Evolutionary conservation across 805 yeast species (phyloP).

Genomic region (Ogataea philodendri): DNA sequence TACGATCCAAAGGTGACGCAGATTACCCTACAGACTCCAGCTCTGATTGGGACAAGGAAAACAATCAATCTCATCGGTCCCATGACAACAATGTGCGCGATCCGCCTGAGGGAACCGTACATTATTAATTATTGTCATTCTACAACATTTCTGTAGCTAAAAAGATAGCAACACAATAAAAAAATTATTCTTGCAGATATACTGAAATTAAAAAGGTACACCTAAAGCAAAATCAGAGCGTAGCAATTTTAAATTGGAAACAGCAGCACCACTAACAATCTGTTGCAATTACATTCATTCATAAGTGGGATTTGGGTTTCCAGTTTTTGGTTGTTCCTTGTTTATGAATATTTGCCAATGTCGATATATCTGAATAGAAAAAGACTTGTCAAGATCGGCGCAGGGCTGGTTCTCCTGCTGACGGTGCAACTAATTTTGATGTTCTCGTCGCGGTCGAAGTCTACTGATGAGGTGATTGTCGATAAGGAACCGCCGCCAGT

Average conservation of each 20-base stretch:
- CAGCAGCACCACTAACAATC: too few species aligned
- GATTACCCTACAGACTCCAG: slow-evolving; percentile 7
- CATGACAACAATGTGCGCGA: background rate
- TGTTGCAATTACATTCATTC: too few species aligned
- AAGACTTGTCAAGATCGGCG: slow-evolving; percentile 5
- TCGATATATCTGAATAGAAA: slow-evolving; percentile 1
- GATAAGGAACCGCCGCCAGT: slow-evolving; percentile 1
- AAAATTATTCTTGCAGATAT: too few species aligned
- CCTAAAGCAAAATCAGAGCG: too few species aligned
- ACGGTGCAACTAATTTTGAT: background rate
- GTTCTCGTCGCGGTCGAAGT: background rate
- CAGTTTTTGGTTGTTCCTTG: background rate
- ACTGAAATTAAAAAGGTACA: too few species aligned
- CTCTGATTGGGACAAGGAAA: slow-evolving; percentile 8
- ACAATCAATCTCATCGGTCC: too few species aligned
- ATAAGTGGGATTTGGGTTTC: background rate
- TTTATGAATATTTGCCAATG: background rate
- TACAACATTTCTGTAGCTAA: background rate
- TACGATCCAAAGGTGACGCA: slow-evolving; percentile 12
- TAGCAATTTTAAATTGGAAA: too few species aligned
- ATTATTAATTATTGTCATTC: slow-evolving; percentile 3
- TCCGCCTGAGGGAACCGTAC: slow-evolving; percentile 5
- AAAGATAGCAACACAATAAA: too few species aligned
- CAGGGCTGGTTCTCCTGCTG: slow-evolving; percentile 1
- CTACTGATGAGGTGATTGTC: background rate